Evolutionary conservation across 192 early-diverging fungal species (phyloP).

Genomic region (Umbelopsis sp.): DNA sequence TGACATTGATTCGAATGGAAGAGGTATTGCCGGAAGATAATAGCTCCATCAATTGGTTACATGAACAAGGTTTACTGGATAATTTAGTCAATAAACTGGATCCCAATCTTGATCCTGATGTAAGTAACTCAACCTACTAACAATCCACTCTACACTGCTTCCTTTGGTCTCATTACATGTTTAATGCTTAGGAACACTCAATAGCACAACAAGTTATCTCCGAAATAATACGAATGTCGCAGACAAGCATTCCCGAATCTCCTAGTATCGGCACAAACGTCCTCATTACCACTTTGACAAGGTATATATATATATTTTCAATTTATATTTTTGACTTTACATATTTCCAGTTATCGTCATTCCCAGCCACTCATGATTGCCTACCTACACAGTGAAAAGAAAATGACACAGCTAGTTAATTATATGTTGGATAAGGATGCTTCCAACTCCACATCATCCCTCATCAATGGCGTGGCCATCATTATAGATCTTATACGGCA

Average conservation of each 20-base stretch:
- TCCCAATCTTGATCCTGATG: conserved; percentile 49
- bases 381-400: conserved; percentile 56
- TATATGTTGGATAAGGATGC: conserved; percentile 87
- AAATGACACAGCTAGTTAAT: conserved; percentile 74
- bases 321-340: too few species aligned
- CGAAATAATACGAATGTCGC: conserved; percentile 27
- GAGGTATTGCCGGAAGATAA: conserved; percentile 78
- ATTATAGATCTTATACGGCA: conserved; percentile 98
- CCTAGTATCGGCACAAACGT: conserved; percentile 24
- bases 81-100: conserved; percentile 74
- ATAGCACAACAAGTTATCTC: conserved; percentile 30
- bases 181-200: conserved; percentile 15
- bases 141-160: not conserved
- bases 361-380: not conserved
- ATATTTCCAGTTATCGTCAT: too few species aligned
- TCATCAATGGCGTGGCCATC: conserved; percentile 94
- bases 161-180: not conserved
- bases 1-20: conserved; percentile 92
- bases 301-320: not conserved
- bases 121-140: not conserved
- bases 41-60: conserved; percentile 64
- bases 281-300: conserved; percentile 19
- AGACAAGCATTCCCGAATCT: conserved; percentile 19
- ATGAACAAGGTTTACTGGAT: conserved; percentile 70
- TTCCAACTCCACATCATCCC: conserved; percentile 82